phyloP scores from a whole-genome alignment of 2,329 filamentous ascomycete genomes.

The Arthrobotrys iridis region DNA sequence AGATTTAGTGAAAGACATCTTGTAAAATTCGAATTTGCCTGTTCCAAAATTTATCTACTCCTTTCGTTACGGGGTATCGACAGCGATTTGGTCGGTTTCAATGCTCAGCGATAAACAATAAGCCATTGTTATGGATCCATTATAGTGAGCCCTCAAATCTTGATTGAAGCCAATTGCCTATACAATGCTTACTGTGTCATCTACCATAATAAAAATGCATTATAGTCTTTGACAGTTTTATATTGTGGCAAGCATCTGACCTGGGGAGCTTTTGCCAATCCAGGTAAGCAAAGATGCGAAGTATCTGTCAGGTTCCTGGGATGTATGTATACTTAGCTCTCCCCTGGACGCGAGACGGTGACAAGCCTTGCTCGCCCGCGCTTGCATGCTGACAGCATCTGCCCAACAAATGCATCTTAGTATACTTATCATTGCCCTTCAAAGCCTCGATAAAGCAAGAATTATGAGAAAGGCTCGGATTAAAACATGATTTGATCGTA shows the following conservation, averaged over 20 bases:
- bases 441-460: neutral
- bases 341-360: constrained; percentile 12
- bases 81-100: neutral
- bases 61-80: neutral
- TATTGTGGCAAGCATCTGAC: neutral
- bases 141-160: no score
- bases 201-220: neutral
- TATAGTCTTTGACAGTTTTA: neutral
- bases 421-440: neutral
- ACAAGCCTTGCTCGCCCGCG: constrained; percentile 14
- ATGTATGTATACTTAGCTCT: constrained; percentile 22
- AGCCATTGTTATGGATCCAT: neutral
- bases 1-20: neutral
- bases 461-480: constrained; percentile 32
- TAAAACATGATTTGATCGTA: constrained; percentile 35
- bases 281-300: neutral
- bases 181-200: neutral
- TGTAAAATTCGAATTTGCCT: constrained; percentile 3
- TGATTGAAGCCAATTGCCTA: no score
- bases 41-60: neutral
- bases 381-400: constrained; percentile 49
- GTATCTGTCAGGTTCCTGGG: constrained; percentile 15
- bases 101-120: neutral
- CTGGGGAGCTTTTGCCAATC: neutral
- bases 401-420: neutral